Conservation (phyloP, 1,284 basidiomycete species). For the Rhizoctonia solani region DNA sequence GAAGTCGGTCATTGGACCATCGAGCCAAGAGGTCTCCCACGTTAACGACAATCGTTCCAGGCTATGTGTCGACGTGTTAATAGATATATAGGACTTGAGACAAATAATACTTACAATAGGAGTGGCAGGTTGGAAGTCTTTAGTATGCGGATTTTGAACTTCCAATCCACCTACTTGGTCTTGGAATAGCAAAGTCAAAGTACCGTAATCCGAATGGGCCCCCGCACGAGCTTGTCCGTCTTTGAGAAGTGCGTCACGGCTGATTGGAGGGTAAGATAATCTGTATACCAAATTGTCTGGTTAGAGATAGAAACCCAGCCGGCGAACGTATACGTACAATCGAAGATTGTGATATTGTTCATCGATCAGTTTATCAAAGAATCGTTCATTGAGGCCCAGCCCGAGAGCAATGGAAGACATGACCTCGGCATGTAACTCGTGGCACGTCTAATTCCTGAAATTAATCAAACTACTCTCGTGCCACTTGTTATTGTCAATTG, state of each 20-base stretch:
- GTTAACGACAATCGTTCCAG: slow-evolving; percentile 81
- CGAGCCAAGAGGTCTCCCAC: slow-evolving; percentile 78
- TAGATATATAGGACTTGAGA: not conserved
- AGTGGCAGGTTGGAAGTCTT: slow-evolving; percentile 67
- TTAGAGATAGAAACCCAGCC: slow-evolving; percentile 36
- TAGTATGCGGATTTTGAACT: slow-evolving; percentile 77
- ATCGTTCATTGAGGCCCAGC: slow-evolving; percentile 68
- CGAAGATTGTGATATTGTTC: slow-evolving; percentile 76
- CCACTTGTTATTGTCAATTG: slow-evolving; percentile 20
- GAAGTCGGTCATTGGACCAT: slow-evolving; percentile 81
- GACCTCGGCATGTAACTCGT: slow-evolving; percentile 70
- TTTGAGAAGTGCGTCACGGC: slow-evolving; percentile 57
- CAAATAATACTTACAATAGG: slow-evolving; percentile 63
- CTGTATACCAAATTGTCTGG: slow-evolving; percentile 44
- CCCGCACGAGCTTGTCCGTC: slow-evolving; percentile 79
- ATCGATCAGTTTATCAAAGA: slow-evolving; percentile 73
- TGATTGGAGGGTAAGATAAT: slow-evolving; percentile 74
- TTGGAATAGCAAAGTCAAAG: slow-evolving; percentile 83
- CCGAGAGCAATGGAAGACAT: slow-evolving; percentile 84
- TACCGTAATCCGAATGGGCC: slow-evolving; percentile 83
- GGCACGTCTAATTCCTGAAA: slow-evolving; percentile 59
- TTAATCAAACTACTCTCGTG: not conserved
- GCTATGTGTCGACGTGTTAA: slow-evolving; percentile 50
- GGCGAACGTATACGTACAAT: slow-evolving; percentile 37
- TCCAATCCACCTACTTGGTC: slow-evolving; percentile 85